Evolutionary conservation across 2,329 filamentous ascomycete genomes (phyloP).

Genomic region (Ophiosphaerella narmari): DNA sequence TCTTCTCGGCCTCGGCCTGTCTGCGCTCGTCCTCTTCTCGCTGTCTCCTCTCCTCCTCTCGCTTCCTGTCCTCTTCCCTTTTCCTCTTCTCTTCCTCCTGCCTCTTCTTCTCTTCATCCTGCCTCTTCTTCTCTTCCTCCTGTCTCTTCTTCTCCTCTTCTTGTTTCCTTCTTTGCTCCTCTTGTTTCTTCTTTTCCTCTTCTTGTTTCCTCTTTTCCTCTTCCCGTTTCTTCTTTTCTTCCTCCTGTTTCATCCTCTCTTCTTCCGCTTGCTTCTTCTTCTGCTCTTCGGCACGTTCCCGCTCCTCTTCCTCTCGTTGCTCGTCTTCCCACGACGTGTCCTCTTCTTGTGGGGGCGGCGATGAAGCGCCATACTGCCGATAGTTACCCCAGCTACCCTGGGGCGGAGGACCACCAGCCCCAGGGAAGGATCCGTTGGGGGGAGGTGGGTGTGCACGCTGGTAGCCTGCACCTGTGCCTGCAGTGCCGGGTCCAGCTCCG

Average conservation of each 20-base stretch:
- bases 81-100: constrained; percentile 49
- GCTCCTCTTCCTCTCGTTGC: constrained; percentile 50
- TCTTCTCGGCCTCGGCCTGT: constrained; percentile 47
- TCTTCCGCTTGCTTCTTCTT: constrained; percentile 14
- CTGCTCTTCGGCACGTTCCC: constrained; percentile 65
- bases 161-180: constrained; percentile 41
- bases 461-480: constrained; percentile 31
- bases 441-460: constrained; percentile 37
- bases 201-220: constrained; percentile 64
- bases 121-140: constrained; percentile 61
- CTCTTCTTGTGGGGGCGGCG: constrained; percentile 37
- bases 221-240: constrained; percentile 50
- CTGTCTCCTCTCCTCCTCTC: constrained; percentile 60
- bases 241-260: constrained; percentile 43
- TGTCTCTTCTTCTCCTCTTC: constrained; percentile 64
- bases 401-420: constrained; percentile 36
- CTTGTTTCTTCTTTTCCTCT: constrained; percentile 60
- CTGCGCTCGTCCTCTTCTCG: constrained; percentile 65
- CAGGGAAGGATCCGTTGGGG: constrained; percentile 41
- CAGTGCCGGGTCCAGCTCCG: constrained; percentile 32
- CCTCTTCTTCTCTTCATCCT: constrained; percentile 46
- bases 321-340: constrained; percentile 41
- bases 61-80: constrained; percentile 44
- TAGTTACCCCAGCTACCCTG: constrained; percentile 37
- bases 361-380: constrained; percentile 36